A percentile compares a stretch with the other conserved stretches of the same genome.
phyloP scores from a whole-genome alignment of 768 basidiomycete species.

The Leccinum broughii region DNA sequence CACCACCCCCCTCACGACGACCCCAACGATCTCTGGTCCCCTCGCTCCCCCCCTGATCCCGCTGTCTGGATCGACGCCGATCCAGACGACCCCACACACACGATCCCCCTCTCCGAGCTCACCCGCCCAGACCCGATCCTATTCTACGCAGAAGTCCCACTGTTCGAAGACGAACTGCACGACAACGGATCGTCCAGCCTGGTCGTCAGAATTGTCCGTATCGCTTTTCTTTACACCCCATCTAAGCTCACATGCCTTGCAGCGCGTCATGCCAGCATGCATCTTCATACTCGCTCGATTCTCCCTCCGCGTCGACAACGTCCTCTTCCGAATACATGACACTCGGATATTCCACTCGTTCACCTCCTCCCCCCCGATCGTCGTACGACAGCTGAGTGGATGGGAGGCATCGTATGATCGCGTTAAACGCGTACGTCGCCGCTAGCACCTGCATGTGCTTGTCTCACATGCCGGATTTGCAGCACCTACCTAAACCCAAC shows the following conservation, averaged over 20 bases:
- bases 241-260: conserved; percentile 4
- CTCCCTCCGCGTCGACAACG: conserved; percentile 92
- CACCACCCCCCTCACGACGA: conserved; percentile 35
- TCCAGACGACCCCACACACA: conserved; percentile 53
- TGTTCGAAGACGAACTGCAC: conserved; percentile 96
- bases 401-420: conserved; percentile 89
- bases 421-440: conserved; percentile 64
- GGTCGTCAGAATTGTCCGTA: conserved; percentile 82
- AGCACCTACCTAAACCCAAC: conserved; percentile 70
- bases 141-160: conserved; percentile 94
- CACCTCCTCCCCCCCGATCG: conserved; percentile 50
- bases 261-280: conserved; percentile 98
- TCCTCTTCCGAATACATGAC: conserved; percentile 88
- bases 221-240: too few species aligned
- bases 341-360: conserved; percentile 91
- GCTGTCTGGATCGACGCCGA: conserved; percentile 56
- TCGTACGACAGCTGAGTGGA: conserved; percentile 82
- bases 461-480: not conserved
- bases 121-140: conserved; percentile 92
- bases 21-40: not conserved
- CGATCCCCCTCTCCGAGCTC: conserved; percentile 82
- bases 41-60: conserved; percentile 1
- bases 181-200: conserved; percentile 91
- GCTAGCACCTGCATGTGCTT: too few species aligned
- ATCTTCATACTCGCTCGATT: conserved; percentile 89